These are phyloP conservation scores for Marchantia paleacea DNA, from an alignment of 225 moss, liverwort and hornwort species.

Conservation along the genomic window DNA sequence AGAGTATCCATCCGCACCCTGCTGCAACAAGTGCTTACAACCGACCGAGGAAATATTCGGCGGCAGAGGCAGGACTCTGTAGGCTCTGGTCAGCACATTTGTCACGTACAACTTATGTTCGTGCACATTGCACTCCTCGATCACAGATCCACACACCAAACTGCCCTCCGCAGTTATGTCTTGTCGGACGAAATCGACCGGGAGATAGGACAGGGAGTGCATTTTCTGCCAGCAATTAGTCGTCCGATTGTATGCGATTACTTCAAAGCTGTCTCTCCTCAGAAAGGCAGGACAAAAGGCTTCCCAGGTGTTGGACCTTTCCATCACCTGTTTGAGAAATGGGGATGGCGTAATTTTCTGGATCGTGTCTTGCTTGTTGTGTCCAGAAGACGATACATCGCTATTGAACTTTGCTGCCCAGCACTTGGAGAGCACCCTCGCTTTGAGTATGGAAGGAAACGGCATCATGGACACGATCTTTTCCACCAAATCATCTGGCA, in stretches of 20 bases:
- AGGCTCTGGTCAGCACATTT: slow-evolving; percentile 9
- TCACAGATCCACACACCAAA: slow-evolving; percentile 19
- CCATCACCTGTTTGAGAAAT: slow-evolving; percentile 12
- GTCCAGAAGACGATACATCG: neutral
- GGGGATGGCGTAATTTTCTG: neutral
- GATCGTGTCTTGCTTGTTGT: neutral
- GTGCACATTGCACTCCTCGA: slow-evolving; percentile 10
- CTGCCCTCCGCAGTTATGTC: slow-evolving; percentile 18
- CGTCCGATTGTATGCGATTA: slow-evolving; percentile 7
- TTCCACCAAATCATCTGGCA: slow-evolving; percentile 21
- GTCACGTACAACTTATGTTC: slow-evolving; percentile 24
- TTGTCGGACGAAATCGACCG: slow-evolving; percentile 9
- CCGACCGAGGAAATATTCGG: slow-evolving; percentile 10
- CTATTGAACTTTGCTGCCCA: slow-evolving; percentile 18
- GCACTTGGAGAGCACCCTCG: slow-evolving; percentile 18
- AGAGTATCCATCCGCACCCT: slow-evolving; percentile 8
- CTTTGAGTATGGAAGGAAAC: slow-evolving; percentile 21
- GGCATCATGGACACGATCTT: slow-evolving; percentile 21
- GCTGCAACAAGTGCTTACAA: slow-evolving; percentile 15
- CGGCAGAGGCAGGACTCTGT: slow-evolving; percentile 13
- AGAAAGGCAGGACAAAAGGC: slow-evolving; percentile 13
- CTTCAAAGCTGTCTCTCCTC: slow-evolving; percentile 10
- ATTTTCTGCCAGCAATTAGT: slow-evolving; percentile 11
- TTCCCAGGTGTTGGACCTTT: slow-evolving; percentile 13
- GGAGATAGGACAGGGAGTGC: slow-evolving; percentile 18